Conservation (phyloP, 2,329 filamentous ascomycete species). For the Didymella glomerata region DNA sequence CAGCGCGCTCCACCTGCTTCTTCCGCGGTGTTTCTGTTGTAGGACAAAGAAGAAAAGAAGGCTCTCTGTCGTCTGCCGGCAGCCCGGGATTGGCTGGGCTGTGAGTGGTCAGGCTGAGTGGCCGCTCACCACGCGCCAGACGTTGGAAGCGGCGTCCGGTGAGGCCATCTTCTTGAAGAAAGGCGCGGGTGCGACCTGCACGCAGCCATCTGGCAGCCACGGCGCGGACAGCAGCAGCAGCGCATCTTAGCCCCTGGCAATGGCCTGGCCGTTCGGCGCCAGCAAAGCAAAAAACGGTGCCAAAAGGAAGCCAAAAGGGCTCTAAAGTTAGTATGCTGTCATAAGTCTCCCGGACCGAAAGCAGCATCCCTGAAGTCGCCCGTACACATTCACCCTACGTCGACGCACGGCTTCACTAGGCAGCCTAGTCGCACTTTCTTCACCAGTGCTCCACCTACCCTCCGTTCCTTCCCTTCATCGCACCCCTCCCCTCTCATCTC, state of each 20-base stretch:
- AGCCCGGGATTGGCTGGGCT: slow-evolving; percentile 18
- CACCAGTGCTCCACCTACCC: slow-evolving; percentile 42
- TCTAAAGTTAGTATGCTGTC: slow-evolving; percentile 46
- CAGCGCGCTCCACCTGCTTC: slow-evolving; percentile 15
- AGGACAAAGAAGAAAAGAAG: slow-evolving; percentile 11
- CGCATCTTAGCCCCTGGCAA: slow-evolving; percentile 26
- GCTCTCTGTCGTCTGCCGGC: slow-evolving; percentile 13
- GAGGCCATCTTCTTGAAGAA: slow-evolving; percentile 21
- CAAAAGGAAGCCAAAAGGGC: slow-evolving; percentile 12
- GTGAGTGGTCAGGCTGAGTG: slow-evolving; percentile 1
- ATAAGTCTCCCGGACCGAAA: slow-evolving; percentile 34
- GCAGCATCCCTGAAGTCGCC: slow-evolving; percentile 39
- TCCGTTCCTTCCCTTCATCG: slow-evolving; percentile 40
- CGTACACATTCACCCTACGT: slow-evolving; percentile 43
- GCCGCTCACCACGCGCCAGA: slow-evolving; percentile 24
- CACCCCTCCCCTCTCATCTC: slow-evolving; percentile 34
- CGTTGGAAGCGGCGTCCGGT: slow-evolving; percentile 28
- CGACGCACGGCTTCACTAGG: slow-evolving; percentile 43
- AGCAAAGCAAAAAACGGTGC: slow-evolving; percentile 30
- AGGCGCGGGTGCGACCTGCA: slow-evolving; percentile 29
- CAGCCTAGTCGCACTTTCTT: slow-evolving; percentile 44
- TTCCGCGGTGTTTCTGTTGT: slow-evolving; percentile 4
- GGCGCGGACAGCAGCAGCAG: slow-evolving; percentile 18
- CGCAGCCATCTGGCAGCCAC: slow-evolving; percentile 26
- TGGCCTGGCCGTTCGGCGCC: slow-evolving; percentile 27